Evolutionary conservation across 345 rosid genomes (phyloP), one percentile per base, ranked within the genome.

Genomic region (Excoecaria cochinchinensis): DNA sequence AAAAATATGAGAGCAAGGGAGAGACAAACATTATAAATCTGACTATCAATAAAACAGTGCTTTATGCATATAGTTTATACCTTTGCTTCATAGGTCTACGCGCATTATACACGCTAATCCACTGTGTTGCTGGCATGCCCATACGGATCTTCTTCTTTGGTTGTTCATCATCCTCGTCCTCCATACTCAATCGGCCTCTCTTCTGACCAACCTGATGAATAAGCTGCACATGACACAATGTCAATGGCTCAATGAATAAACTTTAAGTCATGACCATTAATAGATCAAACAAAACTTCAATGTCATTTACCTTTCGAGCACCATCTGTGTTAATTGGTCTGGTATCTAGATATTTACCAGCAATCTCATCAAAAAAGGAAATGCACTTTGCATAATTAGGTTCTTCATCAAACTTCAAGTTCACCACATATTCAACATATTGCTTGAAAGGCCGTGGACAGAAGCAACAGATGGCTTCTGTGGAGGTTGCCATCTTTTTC

Each of bases 31-130:
- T 4, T 6, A 44, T 44, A 44, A 10, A 44, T 44, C 48, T 9
- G 8, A 44, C 47, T 44, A 44, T 5, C 48, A 44, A 44, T 44
- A 44, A 44, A 44, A 44, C 46, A 44, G 9, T 10, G 77, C 59
- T 25, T 62, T 8, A 71, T 53, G n/a, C 47, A 51, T 31, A 48
- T 39, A 8, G 57, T 22, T 38, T n/a, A 62, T 79, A 91, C 95
- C 98, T 85, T 79, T 95, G 99, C 86, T 95, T 95, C 97, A 95
- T 95, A 59, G 99, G 97, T 69, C 90, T 91, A 48, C 92, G 97
- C 39, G 97, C 94, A 83, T 88, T 91, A 80, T 95, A 91, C 64
- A 95, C 97, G 72, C 94, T 92, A 70, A 91, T 87, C 98, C 99
- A 92, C 80, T 95, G 99, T 19, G 90, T 88, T 73, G 99, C 96